Conservation (phyloP, 2,329 filamentous ascomycete species). For the Dactylellina drechsleri region DNA sequence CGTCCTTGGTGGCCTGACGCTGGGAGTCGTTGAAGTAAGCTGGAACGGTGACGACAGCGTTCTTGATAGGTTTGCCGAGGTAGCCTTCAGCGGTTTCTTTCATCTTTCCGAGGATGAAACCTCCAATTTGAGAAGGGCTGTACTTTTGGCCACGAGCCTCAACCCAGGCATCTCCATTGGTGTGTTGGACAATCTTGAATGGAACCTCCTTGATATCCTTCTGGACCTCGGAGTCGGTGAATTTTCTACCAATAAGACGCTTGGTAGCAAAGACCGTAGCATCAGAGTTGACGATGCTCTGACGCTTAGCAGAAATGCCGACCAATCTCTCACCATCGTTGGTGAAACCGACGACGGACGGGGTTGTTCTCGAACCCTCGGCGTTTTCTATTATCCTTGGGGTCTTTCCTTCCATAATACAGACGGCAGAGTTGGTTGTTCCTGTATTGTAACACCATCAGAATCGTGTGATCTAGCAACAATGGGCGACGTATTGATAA, state of each 20-base stretch:
- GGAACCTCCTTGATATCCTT: constrained; percentile 97
- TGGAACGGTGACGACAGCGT: constrained; percentile 94
- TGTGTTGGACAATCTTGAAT: constrained; percentile 98
- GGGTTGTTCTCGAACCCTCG: constrained; percentile 90
- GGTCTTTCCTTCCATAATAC: constrained; percentile 95
- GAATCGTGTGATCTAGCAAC: background rate
- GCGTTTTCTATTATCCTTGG: constrained; percentile 98
- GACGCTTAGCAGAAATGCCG: constrained; percentile 96
- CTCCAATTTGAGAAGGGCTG: constrained; percentile 97
- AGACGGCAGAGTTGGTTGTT: constrained; percentile 97
- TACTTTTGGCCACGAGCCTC: constrained; percentile 93
- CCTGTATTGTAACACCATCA: constrained; percentile 62
- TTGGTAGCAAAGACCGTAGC: constrained; percentile 99
- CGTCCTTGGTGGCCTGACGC: constrained; percentile 97
- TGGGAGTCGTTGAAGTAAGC: constrained; percentile 99
- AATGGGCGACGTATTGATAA: background rate
- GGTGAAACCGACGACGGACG: constrained; percentile 93
- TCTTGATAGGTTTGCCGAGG: constrained; percentile 88
- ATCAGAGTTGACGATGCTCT: constrained; percentile 97
- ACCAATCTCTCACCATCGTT: constrained; percentile 96
- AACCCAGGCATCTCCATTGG: constrained; percentile 96
- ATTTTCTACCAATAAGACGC: constrained; percentile 98
- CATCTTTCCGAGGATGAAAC: constrained; percentile 97
- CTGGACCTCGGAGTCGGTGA: constrained; percentile 91
- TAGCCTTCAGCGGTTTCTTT: constrained; percentile 98